phyloP scores from a whole-genome alignment of 2,329 filamentous ascomycete species.

The Botrytis porri region DNA sequence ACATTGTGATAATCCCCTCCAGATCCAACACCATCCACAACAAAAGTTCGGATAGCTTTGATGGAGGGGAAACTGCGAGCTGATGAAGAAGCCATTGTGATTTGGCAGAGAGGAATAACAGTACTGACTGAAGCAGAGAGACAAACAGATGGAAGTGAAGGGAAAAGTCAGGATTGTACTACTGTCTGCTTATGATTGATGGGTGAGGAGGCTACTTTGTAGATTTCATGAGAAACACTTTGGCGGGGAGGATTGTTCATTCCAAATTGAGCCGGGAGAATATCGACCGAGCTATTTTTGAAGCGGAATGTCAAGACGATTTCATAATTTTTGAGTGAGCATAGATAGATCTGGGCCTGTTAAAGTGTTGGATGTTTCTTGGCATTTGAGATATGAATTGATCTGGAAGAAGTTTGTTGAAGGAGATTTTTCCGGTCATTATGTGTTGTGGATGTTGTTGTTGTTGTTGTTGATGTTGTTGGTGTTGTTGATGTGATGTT shows the following conservation, averaged over 20 bases:
- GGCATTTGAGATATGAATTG: background rate
- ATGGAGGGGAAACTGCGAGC: conserved; percentile 63
- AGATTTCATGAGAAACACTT: background rate
- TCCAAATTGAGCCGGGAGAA: conserved; percentile 16
- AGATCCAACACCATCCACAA: conserved; percentile 61
- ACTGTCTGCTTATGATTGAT: conserved; percentile 1
- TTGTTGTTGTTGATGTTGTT: background rate
- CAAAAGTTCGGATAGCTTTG: conserved; percentile 69
- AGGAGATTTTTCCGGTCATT: background rate
- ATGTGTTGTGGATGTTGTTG: background rate
- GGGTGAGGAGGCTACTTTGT: background rate
- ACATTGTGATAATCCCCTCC: conserved; percentile 94
- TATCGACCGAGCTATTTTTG: conserved; percentile 16
- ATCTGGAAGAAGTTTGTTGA: background rate
- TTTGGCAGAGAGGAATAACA: conserved; percentile 5
- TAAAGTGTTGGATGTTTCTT: background rate
- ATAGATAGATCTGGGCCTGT: background rate
- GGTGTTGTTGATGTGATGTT: background rate
- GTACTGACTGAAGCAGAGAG: background rate
- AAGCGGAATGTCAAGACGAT: background rate
- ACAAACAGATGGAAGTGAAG: background rate
- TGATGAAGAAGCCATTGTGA: conserved; percentile 31
- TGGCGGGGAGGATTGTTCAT: conserved; percentile 12
- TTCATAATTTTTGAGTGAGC: background rate
- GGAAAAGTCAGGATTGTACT: background rate